Conservation (phyloP, 2,329 filamentous ascomycete genomes). For the Conoideocrella luteorostrata region DNA sequence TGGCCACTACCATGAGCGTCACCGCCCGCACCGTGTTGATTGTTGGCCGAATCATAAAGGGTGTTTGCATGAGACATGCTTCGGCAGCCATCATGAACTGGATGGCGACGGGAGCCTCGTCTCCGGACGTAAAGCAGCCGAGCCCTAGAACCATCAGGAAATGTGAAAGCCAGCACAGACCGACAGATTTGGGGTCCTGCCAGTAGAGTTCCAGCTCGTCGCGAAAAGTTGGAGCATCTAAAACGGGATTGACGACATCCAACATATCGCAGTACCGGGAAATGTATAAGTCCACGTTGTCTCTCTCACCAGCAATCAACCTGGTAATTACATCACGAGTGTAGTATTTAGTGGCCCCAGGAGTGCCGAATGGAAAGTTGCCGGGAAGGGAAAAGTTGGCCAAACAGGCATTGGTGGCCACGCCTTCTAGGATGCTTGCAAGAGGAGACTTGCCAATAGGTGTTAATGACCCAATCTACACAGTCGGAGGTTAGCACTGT, state of each 20-base stretch:
- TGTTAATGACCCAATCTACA: constrained; percentile 22
- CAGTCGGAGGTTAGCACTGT: not conserved
- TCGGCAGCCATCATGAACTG: constrained; percentile 31
- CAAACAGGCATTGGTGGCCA: constrained; percentile 28
- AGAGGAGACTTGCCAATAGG: constrained; percentile 19
- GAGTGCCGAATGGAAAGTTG: constrained; percentile 32
- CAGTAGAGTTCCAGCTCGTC: constrained; percentile 26
- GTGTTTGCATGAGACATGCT: constrained; percentile 30
- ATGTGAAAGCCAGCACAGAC: constrained; percentile 26
- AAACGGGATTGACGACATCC: constrained; percentile 27
- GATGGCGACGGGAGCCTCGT: constrained; percentile 25
- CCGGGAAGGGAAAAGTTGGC: constrained; percentile 28
- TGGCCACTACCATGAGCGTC: constrained; percentile 28
- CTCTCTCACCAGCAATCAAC: constrained; percentile 22
- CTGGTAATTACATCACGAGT: constrained; percentile 24
- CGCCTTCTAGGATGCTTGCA: constrained; percentile 22
- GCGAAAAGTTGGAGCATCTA: constrained; percentile 24
- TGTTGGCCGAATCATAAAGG: constrained; percentile 30
- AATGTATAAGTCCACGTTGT: constrained; percentile 20
- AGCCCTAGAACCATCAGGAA: constrained; percentile 30
- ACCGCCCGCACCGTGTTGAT: constrained; percentile 24
- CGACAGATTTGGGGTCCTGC: constrained; percentile 21
- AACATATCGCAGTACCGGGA: constrained; percentile 24
- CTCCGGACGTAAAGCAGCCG: constrained; percentile 24
- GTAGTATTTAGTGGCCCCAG: constrained; percentile 26